Percentiles rank a stretch among this genome's conserved stretches.
Evolutionary conservation across 192 early-diverging fungal genomes (phyloP).

Genomic region (Haplosporangium gracile): DNA sequence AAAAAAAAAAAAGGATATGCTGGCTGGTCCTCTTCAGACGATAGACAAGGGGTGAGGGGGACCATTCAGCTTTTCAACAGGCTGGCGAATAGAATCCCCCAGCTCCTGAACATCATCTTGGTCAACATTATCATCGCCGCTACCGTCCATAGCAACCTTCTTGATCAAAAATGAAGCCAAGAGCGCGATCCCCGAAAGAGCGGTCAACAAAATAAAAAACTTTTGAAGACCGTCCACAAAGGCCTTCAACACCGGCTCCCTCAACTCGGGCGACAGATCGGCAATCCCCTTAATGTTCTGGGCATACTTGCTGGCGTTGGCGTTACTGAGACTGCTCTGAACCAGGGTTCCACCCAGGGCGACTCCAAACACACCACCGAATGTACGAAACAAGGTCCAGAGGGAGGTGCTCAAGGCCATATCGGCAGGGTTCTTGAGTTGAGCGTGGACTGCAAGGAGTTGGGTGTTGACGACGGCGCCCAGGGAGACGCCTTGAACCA

Average conservation of each 20-base stretch:
- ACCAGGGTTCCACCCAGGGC: slow-evolving; percentile 67
- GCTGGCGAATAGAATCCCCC: neutral
- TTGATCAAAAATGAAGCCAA: slow-evolving; percentile 61
- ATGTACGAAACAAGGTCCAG: slow-evolving; percentile 57
- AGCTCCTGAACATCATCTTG: neutral
- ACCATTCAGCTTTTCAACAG: neutral
- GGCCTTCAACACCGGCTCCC: slow-evolving; percentile 57
- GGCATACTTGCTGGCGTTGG: slow-evolving; percentile 22
- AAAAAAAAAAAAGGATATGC: too few relatives aligned
- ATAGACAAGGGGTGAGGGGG: neutral
- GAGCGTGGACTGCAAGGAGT: slow-evolving; percentile 18
- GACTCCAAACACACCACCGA: slow-evolving; percentile 64
- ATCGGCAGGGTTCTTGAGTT: slow-evolving; percentile 15
- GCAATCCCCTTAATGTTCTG: slow-evolving; percentile 33
- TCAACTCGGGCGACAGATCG: slow-evolving; percentile 36
- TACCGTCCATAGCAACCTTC: slow-evolving; percentile 27
- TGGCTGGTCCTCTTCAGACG: neutral
- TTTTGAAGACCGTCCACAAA: slow-evolving; percentile 65
- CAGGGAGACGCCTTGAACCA: slow-evolving; percentile 4
- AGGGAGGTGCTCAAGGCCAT: slow-evolving; percentile 43
- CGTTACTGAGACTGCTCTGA: slow-evolving; percentile 24
- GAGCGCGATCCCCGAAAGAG: slow-evolving; percentile 60
- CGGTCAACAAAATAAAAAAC: slow-evolving; percentile 64
- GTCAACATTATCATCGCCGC: neutral
- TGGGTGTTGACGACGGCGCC: slow-evolving; percentile 10